Evolutionary conservation across 2,329 filamentous ascomycete genomes (phyloP).

Genomic region (Fusarium sororula): DNA sequence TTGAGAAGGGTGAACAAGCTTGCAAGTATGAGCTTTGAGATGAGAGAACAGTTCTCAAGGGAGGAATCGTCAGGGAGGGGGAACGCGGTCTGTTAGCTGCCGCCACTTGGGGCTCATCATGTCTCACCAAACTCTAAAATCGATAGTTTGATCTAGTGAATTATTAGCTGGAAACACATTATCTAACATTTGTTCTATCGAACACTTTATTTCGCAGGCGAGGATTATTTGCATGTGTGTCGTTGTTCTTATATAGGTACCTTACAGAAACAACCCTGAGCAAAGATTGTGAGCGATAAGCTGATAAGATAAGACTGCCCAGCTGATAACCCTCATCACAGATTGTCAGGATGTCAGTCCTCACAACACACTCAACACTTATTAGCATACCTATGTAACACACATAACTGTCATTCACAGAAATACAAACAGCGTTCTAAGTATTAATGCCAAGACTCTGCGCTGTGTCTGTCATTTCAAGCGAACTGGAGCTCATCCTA

Average conservation of each 20-base stretch:
- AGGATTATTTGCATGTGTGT: accelerated
- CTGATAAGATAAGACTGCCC: neutral
- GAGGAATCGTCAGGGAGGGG: neutral
- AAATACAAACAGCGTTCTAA: accelerated
- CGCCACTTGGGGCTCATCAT: neutral
- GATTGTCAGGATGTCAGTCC: too few species aligned
- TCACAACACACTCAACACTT: neutral
- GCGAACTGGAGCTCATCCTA: too few species aligned
- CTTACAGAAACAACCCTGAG: too few species aligned
- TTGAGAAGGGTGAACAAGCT: neutral
- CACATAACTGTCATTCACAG: accelerated
- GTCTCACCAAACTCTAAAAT: neutral
- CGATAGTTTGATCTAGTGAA: neutral
- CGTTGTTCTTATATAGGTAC: neutral
- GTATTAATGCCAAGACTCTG: accelerated
- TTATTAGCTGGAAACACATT: accelerated
- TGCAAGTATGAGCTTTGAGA: accelerated
- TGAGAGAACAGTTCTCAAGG: neutral
- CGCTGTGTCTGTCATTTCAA: accelerated
- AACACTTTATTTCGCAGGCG: accelerated
- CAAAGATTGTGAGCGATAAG: neutral
- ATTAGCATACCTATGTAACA: accelerated
- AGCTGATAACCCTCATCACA: too few species aligned
- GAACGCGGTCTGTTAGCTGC: neutral
- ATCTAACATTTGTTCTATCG: accelerated